Evolutionary conservation across 192 early-diverging fungal species (phyloP).

Genomic region (Funneliformis mosseae): DNA sequence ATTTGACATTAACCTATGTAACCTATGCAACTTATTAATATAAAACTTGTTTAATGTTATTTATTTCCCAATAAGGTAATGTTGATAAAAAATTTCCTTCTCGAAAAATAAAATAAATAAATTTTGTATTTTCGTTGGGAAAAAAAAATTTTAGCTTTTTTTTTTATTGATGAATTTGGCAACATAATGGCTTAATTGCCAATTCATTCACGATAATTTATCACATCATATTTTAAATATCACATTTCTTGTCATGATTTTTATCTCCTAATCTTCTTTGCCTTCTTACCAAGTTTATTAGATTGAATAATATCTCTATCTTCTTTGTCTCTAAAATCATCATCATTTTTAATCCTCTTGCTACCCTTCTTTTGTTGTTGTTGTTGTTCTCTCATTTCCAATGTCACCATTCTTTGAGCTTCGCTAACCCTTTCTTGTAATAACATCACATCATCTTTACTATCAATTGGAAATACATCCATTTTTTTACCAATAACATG

Average conservation of each 20-base stretch:
- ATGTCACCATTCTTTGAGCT: conserved; percentile 82
- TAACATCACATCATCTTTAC: conserved; percentile 84
- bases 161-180: not conserved
- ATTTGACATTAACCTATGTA: not conserved
- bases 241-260: not conserved
- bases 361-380: conserved; percentile 50
- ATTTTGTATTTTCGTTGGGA: too few species aligned
- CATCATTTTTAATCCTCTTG: conserved; percentile 39
- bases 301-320: conserved; percentile 22
- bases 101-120: too few species aligned
- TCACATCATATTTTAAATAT: not conserved
- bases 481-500: conserved; percentile 87
- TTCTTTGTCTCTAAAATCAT: conserved; percentile 26
- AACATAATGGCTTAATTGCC: too few species aligned
- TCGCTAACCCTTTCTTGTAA: conserved; percentile 94
- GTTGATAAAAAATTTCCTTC: not conserved
- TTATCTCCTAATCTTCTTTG: conserved; percentile 8
- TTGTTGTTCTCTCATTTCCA: conserved; percentile 82
- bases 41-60: not conserved
- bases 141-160: not conserved
- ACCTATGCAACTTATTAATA: not conserved
- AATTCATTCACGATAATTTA: not conserved
- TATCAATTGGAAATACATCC: conserved; percentile 72
- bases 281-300: conserved; percentile 8
- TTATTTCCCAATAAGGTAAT: not conserved